Percentiles rank a stretch among this genome's conserved stretches.
Conservation (phyloP, 2,329 filamentous ascomycete species). For the Aspergillus sp. region DNA sequence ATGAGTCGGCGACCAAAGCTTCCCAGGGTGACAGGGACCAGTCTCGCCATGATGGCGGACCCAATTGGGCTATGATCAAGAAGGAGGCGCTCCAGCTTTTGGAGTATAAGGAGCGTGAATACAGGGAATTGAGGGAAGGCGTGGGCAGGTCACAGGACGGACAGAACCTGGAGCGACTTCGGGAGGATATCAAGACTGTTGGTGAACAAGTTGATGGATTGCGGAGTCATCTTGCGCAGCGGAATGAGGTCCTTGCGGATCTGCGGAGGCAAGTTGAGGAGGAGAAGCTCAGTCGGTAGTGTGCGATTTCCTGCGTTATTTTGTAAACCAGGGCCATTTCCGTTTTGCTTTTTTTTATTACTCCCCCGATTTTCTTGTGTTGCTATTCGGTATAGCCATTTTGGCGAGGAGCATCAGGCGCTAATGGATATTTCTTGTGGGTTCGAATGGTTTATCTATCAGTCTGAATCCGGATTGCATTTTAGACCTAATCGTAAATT, state of each 20-base stretch:
- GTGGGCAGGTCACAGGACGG: conserved; percentile 52
- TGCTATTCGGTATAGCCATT: conserved; percentile 24
- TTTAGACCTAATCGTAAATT: conserved; percentile 1
- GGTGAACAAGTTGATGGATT: conserved; percentile 89
- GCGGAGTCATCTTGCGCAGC: conserved; percentile 69
- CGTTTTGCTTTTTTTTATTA: conserved; percentile 4
- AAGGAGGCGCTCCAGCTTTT: conserved; percentile 87
- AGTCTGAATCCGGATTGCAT: conserved; percentile 2
- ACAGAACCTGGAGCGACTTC: conserved; percentile 65
- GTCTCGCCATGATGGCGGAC: conserved; percentile 58
- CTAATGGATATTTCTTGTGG: conserved; percentile 16
- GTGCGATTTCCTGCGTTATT: conserved; percentile 2
- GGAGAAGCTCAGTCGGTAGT: conserved; percentile 57
- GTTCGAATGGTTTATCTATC: conserved; percentile 4
- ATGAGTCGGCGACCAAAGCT: conserved; percentile 70
- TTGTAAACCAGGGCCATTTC: not conserved
- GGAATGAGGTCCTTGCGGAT: conserved; percentile 69
- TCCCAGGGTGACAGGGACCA: conserved; percentile 55
- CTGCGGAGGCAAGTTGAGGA: conserved; percentile 78
- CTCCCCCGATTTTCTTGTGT: conserved; percentile 9
- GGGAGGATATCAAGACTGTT: conserved; percentile 83
- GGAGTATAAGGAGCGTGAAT: conserved; percentile 82
- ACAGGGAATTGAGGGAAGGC: conserved; percentile 64
- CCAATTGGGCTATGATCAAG: conserved; percentile 86
- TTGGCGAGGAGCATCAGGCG: conserved; percentile 29